These are phyloP conservation scores for Lentithecium fluviatile DNA, from an alignment of 495 filamentous ascomycete species.

Conservation along the genomic window DNA sequence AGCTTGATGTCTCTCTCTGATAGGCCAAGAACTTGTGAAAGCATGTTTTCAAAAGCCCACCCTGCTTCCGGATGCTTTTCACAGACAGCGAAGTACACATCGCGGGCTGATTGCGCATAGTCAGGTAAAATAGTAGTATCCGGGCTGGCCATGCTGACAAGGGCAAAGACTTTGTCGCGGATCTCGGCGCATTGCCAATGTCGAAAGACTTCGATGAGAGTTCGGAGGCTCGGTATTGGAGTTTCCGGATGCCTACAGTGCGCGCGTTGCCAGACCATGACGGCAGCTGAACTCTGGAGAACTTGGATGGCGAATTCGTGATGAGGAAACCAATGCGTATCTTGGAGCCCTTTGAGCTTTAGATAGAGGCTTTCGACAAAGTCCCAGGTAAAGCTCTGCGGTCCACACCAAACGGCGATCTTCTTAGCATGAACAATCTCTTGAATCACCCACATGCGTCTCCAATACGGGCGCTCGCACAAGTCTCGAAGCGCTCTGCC, in stretches of 20 bases:
- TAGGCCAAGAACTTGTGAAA: not conserved
- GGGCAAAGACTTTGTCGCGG: not conserved
- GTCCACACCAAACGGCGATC: not conserved
- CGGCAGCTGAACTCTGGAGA: not conserved
- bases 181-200: not conserved
- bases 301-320: not conserved
- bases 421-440: not conserved
- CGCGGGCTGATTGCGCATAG: not conserved
- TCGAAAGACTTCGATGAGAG: not conserved
- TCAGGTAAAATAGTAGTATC: not conserved
- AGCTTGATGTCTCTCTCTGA: not conserved
- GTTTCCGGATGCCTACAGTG: not conserved
- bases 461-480: not conserved
- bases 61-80: not conserved
- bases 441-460: not conserved
- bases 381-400: not conserved
- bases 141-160: not conserved
- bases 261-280: not conserved
- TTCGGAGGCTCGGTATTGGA: not conserved
- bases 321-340: not conserved
- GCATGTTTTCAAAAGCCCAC: not conserved
- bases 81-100: not conserved
- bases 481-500: not conserved
- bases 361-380: not conserved
- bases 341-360: not conserved